Evolutionary conservation across 345 rosid genomes (phyloP), one percentile per base, ranked within the genome.

Genomic region (Eucalyptus curtisii): DNA sequence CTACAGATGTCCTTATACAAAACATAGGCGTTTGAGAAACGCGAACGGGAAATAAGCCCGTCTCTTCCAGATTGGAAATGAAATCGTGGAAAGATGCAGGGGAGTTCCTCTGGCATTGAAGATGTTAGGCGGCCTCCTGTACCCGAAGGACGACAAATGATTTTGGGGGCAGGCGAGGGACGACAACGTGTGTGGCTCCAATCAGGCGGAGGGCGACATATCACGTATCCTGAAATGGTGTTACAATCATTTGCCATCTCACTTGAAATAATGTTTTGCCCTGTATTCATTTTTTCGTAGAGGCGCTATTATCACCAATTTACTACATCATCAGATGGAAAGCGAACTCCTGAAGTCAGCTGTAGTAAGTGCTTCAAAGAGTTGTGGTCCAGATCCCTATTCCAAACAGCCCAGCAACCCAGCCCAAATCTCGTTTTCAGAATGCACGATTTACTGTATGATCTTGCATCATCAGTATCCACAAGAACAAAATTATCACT

Each of bases 381-480:
- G 66, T 5, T 12, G 66, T 5, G 66, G 7, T 59, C 13, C 66
- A 59, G 66, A 59, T 59, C 66, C 8, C n/a, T 59, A 2, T 87
- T 87, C 59, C 90, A 90, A 64, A 66, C 55, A 20, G 7, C 16
- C 16, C 47, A 10, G 68, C 47, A 37, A 42, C 13, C 37, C 44
- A 44, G 68, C 45, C 10, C 48, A 49, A 6, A 50, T 53, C 52
- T 61, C n/a, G 7, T 40, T 5, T 87, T 86, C 48, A 25, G 64
- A 15, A 50, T 37, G 66, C 92, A 90, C 33, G 87, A 89, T 50
- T 71, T 88, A 45, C 48, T 84, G 8, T 89, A 89, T 86, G 90
- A 86, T 47, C 88, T 89, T 2, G 91, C 89, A 55, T 85, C 10
- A 49, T 88, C 53, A 49, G 84, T 86, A 68, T 31, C 42, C 7